These are phyloP conservation scores for Fraxinus quadrangulata DNA, from an alignment of 257 asterid genomes.

Conservation along the genomic window DNA sequence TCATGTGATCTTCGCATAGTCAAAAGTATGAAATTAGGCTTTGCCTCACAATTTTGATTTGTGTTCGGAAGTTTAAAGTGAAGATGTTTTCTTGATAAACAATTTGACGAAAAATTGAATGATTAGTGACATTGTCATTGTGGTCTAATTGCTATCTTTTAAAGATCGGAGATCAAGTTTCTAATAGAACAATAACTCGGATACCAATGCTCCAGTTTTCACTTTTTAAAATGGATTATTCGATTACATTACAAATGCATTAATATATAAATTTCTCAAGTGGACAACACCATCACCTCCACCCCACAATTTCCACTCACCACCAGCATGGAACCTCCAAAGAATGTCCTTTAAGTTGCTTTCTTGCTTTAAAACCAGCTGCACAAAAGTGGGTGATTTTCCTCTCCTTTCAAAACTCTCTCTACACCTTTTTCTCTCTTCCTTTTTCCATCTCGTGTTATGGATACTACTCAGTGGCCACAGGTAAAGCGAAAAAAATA, in stretches of 20 bases:
- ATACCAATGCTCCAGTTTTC: background rate
- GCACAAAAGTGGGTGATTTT: constrained; percentile 51
- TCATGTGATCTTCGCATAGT: background rate
- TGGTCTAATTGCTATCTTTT: too few species aligned
- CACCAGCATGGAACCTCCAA: constrained; percentile 53
- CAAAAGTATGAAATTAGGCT: too few species aligned
- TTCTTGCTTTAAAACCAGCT: constrained; percentile 66
- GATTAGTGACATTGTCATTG: background rate
- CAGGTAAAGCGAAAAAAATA: constrained; percentile 64
- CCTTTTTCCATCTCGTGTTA: constrained; percentile 39
- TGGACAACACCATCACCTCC: constrained; percentile 14
- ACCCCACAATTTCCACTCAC: constrained; percentile 33
- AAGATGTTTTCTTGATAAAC: too few species aligned
- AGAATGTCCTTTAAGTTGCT: constrained; percentile 58
- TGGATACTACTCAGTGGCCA: constrained; percentile 98
- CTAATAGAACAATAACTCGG: background rate
- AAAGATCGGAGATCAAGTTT: background rate
- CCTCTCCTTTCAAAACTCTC: constrained; percentile 43
- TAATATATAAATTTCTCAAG: background rate
- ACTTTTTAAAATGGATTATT: background rate
- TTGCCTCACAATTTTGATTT: background rate
- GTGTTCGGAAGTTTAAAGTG: background rate
- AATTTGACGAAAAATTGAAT: background rate
- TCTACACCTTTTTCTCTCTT: constrained; percentile 27
- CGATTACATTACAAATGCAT: background rate